Evolutionary conservation across 106 monocot species (phyloP).

Genomic region (Dioscorea dumetorum): DNA sequence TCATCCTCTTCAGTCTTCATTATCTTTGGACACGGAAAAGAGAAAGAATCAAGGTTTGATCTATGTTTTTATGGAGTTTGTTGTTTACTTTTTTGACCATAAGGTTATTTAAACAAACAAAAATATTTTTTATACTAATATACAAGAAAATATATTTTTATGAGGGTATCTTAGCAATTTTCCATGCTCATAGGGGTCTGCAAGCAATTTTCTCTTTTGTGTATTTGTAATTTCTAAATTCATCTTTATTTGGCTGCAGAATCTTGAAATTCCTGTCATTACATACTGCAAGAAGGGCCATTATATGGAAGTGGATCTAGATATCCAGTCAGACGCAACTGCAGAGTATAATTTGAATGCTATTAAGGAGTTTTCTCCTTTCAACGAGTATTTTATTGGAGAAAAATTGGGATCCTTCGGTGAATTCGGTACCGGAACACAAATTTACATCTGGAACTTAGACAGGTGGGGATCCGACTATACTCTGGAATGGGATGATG

Average conservation of each 20-base stretch:
- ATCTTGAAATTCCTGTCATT: slow-evolving; percentile 66
- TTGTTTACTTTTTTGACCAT: too few species aligned
- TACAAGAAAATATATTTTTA: too few species aligned
- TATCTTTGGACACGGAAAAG: background rate
- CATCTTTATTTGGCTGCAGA: slow-evolving; percentile 36
- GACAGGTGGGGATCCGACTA: slow-evolving; percentile 63
- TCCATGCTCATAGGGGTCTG: too few species aligned
- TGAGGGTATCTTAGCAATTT: too few species aligned
- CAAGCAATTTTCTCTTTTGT: background rate
- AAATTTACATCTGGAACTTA: slow-evolving; percentile 85
- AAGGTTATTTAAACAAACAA: too few species aligned
- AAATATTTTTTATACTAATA: too few species aligned
- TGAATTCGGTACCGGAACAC: slow-evolving; percentile 57
- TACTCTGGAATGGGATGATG: slow-evolving; percentile 46
- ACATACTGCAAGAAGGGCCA: slow-evolving; percentile 45
- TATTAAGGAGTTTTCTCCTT: slow-evolving; percentile 73
- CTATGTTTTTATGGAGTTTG: too few species aligned
- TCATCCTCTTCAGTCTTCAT: background rate
- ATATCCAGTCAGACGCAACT: slow-evolving; percentile 44
- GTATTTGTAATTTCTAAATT: background rate
- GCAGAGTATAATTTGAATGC: slow-evolving; percentile 41
- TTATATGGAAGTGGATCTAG: slow-evolving; percentile 65
- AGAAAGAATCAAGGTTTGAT: too few species aligned
- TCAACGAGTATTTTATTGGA: slow-evolving; percentile 79
- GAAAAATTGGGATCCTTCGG: slow-evolving; percentile 60